Base-by-base conservation (phyloP, 2,329 filamentous ascomycete species). In the Arthrobotrys pseudoclavata region DNA sequence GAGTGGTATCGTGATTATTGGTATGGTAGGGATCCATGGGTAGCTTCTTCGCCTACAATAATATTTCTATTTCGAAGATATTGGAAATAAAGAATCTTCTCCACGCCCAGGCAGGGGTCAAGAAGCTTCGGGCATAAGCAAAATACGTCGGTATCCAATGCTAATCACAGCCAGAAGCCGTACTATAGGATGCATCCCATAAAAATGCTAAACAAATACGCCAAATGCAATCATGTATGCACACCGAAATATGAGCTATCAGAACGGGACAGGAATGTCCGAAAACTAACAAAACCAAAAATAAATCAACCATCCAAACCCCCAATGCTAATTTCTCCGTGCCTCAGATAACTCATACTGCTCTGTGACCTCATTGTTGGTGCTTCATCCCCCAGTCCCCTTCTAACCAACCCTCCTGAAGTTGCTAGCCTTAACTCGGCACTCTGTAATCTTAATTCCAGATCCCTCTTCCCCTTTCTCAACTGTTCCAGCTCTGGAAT, bases 281-380 rank as follows among this genome's bases (percentile, higher is more conserved):
- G 37, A 42, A 40, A 72, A 3, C n/a, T n/a, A 20, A 31, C n/a
- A 9, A 50, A 69, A 61, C 55, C 24, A 15, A 29, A 24, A 57
- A n/a, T 22, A 47, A 55, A 50, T 60, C 50, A 69, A 4, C 22
- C 47, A 22, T 69, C 60, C 37, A 70, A 67, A 70, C 72, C 40
- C 52, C 66, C 66, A 61, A 70, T 22, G 50, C 66, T 76, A n/a
- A 69, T 69, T 53, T 76, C 66, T n/a, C 66, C 72, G 37, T 67
- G 69, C 31, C 61, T 52, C 9, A 74, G 29, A 40, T 74, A 74
- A 48, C 69, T 74, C 69, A 74, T 74, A 55, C 69, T 74, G 47
- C 69, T 74, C 62, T 74, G 69, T 10, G 69, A 74, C 15, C 69
- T 40, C 62, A 61, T 48, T 50, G 52, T 67, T 6, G 50, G 62